Conservation (phyloP, 2,329 filamentous ascomycete genomes). For the Diaporthe amygdali region DNA sequence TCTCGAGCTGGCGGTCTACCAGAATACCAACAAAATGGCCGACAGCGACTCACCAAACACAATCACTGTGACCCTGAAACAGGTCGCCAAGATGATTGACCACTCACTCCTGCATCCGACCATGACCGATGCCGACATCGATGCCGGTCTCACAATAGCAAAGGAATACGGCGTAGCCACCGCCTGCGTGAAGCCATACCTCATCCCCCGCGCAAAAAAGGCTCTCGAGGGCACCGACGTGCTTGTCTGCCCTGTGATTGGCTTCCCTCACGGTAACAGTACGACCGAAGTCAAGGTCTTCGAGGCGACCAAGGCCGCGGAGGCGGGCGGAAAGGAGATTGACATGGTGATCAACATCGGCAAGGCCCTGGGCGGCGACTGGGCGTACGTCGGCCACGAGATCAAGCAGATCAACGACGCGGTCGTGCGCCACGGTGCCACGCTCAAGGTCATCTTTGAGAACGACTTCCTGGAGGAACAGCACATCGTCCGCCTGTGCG, state of each 20-base stretch:
- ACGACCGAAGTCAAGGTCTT: slow-evolving; percentile 58
- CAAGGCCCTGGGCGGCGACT: slow-evolving; percentile 60
- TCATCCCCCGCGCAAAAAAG: slow-evolving; percentile 48
- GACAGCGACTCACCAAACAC: slow-evolving; percentile 21
- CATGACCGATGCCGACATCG: slow-evolving; percentile 61
- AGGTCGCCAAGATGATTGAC: slow-evolving; percentile 62
- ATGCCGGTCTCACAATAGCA: slow-evolving; percentile 52
- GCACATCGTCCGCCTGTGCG: slow-evolving; percentile 57
- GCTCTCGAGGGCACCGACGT: slow-evolving; percentile 55
- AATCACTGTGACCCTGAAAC: slow-evolving; percentile 47
- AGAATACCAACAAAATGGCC: neutral
- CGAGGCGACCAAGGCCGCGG: slow-evolving; percentile 54
- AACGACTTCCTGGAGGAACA: slow-evolving; percentile 59
- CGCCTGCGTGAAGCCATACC: slow-evolving; percentile 65
- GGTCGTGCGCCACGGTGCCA: slow-evolving; percentile 36
- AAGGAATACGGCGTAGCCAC: slow-evolving; percentile 56
- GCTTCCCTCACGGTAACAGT: slow-evolving; percentile 65
- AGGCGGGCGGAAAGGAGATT: slow-evolving; percentile 57
- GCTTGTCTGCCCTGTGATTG: slow-evolving; percentile 61
- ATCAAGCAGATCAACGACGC: slow-evolving; percentile 53
- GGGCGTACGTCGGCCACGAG: slow-evolving; percentile 60
- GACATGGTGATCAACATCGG: slow-evolving; percentile 68
- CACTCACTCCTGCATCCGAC: slow-evolving; percentile 67
- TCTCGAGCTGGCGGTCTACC: neutral
- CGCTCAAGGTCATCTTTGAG: slow-evolving; percentile 64